Evolutionary conservation across 805 yeast species (phyloP).

Genomic region (Wickerhamiella kurtzmanii): DNA sequence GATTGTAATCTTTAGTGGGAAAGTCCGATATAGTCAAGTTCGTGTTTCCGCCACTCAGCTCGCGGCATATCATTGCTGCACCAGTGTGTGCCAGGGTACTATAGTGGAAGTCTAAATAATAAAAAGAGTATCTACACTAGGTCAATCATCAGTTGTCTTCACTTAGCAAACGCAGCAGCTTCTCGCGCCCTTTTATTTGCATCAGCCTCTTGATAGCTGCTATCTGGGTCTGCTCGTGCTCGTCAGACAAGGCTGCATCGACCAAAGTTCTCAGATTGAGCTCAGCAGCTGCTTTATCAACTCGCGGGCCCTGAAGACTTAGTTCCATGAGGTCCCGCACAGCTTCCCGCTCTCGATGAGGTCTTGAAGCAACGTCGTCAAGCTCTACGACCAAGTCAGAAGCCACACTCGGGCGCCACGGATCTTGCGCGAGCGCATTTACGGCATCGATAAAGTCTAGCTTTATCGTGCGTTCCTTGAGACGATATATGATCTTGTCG

Average conservation of each 20-base stretch:
- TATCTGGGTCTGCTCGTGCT: conserved; percentile 30
- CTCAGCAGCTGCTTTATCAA: conserved; percentile 21
- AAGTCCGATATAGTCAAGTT: too few relatives aligned
- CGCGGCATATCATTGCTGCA: too few relatives aligned
- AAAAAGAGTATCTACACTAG: neutral
- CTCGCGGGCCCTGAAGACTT: conserved; percentile 25
- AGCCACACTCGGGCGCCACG: conserved; percentile 23
- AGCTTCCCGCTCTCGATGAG: conserved; percentile 21
- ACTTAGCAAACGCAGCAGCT: conserved; percentile 42
- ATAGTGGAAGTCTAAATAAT: too few relatives aligned
- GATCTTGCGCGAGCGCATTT: conserved; percentile 25
- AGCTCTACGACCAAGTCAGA: conserved; percentile 28
- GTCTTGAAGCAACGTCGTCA: conserved; percentile 21
- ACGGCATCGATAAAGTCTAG: conserved; percentile 54
- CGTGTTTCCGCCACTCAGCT: too few relatives aligned
- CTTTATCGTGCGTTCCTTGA: conserved; percentile 56
- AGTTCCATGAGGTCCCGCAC: conserved; percentile 27
- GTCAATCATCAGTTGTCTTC: neutral
- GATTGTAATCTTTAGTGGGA: too few relatives aligned
- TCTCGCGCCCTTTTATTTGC: conserved; percentile 55
- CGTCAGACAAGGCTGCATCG: conserved; percentile 25
- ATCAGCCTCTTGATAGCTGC: conserved; percentile 49
- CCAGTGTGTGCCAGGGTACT: too few relatives aligned
- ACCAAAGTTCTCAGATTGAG: conserved; percentile 20
- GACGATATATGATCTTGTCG: conserved; percentile 41